Base-by-base conservation (phyloP, 2,329 filamentous ascomycete species). In the Trichoderma atrobrunneum region DNA sequence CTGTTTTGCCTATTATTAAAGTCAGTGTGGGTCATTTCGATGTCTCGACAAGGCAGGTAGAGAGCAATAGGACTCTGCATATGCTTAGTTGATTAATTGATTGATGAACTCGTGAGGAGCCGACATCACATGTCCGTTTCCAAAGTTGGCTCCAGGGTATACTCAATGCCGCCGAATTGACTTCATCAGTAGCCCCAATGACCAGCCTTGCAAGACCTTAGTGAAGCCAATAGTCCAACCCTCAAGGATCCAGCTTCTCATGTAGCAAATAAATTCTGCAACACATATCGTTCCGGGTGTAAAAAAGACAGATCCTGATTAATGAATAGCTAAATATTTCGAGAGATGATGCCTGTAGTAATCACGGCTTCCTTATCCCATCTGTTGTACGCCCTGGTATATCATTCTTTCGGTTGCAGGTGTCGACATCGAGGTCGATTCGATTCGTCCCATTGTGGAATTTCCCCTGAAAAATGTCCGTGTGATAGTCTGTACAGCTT, bases 351-450 rank as follows among this genome's bases (percentile, higher is more conserved):
- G 56, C 57, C 66, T 62, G 26, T 34, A 34, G 21, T 54, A 48
- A 14, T 62, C 26, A 24, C 16, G 66, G 66, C 57, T 61, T 51
- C 66, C 57, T 28, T 48, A 39, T 70, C 66, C 43, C 60, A 28
- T 34, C 39, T 54, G 66, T 30, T n/a, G 57, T 36, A 70, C 43
- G 66, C 39, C 21, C 66, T 24, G 56, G 66, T 61, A 62, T 57
- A 64, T 60, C 26, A 16, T 64, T 43, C 43, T 32, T 63, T 48
- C 26, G 60, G 48, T 18, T 57, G 60, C 48, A 56, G 68, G 26
- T 54, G 4, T 64, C 32, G 60, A 57, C 28, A 11, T 62, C 26
- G 56, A 70, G 36, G 12, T 39, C 39, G 60, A n/a, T 63, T 24
- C 1, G 21, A 24, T 57, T 70, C 28, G 57, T 60, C 48, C 54